A percentile compares a stretch with the other conserved stretches of the same genome.
Evolutionary conservation across 1,139 yeast species (phyloP).

Genomic region (Nakaseomyces kungkrabaensis): DNA sequence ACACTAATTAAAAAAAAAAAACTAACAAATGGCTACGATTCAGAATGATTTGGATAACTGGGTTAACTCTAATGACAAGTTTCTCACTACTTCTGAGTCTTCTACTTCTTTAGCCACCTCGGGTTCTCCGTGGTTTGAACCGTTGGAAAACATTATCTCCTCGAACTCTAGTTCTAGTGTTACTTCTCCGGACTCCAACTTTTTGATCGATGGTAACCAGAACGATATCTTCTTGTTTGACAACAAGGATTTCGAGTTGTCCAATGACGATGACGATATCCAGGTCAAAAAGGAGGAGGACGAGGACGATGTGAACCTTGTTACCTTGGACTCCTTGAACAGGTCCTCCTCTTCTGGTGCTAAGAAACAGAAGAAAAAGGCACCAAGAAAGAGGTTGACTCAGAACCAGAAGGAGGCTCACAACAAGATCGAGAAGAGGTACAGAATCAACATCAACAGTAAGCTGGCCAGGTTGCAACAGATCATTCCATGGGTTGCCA

Average conservation of each 20-base stretch:
- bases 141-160: conserved; percentile 20
- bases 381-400: conserved; percentile 49
- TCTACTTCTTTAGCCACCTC: conserved; percentile 5
- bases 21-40: not conserved
- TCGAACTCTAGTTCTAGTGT: conserved; percentile 21
- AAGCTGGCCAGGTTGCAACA: conserved; percentile 57
- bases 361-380: conserved; percentile 32
- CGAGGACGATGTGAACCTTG: not conserved
- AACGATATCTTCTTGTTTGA: conserved; percentile 1
- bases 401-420: conserved; percentile 61
- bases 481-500: conserved; percentile 51
- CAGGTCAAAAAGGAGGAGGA: conserved; percentile 1
- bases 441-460: conserved; percentile 60
- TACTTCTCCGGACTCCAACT: conserved; percentile 18
- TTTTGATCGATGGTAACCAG: conserved; percentile 1
- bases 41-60: conserved; percentile 2
- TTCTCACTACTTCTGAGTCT: conserved; percentile 1
- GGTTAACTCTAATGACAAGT: conserved; percentile 1
- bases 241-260: not conserved
- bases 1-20: not conserved
- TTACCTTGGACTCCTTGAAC: not conserved
- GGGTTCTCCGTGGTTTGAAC: conserved; percentile 22
- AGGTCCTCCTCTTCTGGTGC: not conserved
- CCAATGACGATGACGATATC: not conserved
- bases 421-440: conserved; percentile 58